Base-by-base conservation (phyloP, 2,329 filamentous ascomycete genomes). In the Cadophora gregata region DNA sequence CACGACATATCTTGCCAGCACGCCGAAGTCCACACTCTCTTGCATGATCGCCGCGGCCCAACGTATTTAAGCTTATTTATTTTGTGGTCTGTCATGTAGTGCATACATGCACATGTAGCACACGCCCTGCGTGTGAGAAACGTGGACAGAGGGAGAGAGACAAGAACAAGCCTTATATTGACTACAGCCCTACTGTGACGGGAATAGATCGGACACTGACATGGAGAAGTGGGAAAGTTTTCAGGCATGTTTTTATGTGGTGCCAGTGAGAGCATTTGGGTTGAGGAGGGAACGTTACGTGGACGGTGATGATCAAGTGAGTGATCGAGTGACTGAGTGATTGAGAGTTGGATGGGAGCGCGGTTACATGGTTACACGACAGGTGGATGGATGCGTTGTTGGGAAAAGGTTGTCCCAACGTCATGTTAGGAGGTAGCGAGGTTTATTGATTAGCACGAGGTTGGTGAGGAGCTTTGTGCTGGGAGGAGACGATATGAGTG, bases 371-470 rank as follows among this genome's bases (percentile, higher is more conserved):
- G 53, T 58, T 16, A 58, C 53, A 58, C 53, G 31, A 38, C 53
- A 58, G 33, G n/a, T 24, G 5, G 31, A 38, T 25, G 51, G n/a
- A n/a, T n/a, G n/a, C n/a, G n/a, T n/a, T 58, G 31, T 33, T 42
- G 12, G 48, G 29, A 6, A 58, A 58, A 38, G 31, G 53, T 36
- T 58, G 53, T 58, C 53, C 31, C 53, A 58, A 38, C 53, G 31
- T 38, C 53, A 33, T 38, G 33, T 38, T n/a, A n/a, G 42, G 19
- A 9, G 5, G 24, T 58, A 4, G 10, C n/a, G n/a, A n/a, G n/a
- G n/a, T n/a, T n/a, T n/a, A n/a, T n/a, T n/a, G n/a, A n/a, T n/a
- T n/a, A n/a, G n/a, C n/a, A n/a, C n/a, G 10, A 4, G 8, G 4
- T 25, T 12, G 31, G n/a, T 14, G 29, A 16, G 10, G 14, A 42